A percentile compares a stretch with the other conserved stretches of the same genome.
Conservation (phyloP, 768 basidiomycete species). For the Mycena rosella region DNA sequence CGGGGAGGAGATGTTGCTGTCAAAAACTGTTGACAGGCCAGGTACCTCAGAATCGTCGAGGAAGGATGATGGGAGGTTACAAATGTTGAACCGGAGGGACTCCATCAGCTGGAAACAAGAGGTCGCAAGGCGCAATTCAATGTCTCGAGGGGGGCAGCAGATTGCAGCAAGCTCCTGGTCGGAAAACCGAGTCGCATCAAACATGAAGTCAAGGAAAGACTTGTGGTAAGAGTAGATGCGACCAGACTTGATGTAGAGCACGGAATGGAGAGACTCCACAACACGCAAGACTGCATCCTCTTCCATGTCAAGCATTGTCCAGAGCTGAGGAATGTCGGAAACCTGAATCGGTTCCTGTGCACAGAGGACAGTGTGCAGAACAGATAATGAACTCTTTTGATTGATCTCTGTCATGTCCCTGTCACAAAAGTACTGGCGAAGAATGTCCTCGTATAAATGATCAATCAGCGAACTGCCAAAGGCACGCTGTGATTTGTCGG, state of each 20-base stretch:
- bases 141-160: no score
- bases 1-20: not conserved
- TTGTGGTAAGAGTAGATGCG: conserved; percentile 7
- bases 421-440: not conserved
- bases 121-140: no score
- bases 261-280: not conserved
- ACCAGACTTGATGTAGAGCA: conserved; percentile 2
- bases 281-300: not conserved
- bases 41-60: conserved; percentile 3
- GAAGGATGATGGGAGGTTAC: no score
- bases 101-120: no score
- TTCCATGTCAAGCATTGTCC: not conserved
- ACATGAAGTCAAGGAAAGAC: conserved; percentile 9
- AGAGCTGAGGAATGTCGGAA: conserved; percentile 3
- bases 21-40: not conserved
- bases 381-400: not conserved
- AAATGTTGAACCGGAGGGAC: no score
- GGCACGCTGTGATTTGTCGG: not conserved
- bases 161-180: no score
- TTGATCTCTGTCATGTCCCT: not conserved
- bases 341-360: not conserved
- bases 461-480: not conserved
- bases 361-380: conserved; percentile 12
- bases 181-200: not conserved
- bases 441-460: conserved; percentile 18